Conservation (phyloP, 2,329 filamentous ascomycete genomes). For the Pseudogymnoascus sp. region DNA sequence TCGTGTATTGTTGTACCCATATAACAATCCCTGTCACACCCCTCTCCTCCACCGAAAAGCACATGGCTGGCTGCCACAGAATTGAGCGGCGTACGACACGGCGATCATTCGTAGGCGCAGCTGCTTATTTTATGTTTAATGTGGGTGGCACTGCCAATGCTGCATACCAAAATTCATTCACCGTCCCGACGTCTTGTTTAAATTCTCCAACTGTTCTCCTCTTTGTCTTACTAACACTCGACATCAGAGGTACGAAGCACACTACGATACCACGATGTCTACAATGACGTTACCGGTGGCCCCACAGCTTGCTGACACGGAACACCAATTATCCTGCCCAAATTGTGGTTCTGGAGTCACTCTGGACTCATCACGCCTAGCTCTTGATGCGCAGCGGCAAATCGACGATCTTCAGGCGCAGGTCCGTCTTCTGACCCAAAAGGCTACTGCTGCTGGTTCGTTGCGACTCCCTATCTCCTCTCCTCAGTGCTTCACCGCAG, state of each 20-base stretch:
- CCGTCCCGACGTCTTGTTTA: not conserved
- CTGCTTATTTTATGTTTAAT: constrained; percentile 7
- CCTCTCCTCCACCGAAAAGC: not conserved
- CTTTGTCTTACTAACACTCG: not conserved
- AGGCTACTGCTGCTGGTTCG: constrained; percentile 55
- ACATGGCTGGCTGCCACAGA: constrained; percentile 4
- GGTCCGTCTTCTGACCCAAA: constrained; percentile 61
- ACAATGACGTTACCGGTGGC: constrained; percentile 27
- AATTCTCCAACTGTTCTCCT: not conserved
- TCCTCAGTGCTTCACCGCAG: not conserved
- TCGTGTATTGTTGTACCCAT: not conserved
- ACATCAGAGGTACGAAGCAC: not conserved
- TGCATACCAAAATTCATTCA: not conserved
- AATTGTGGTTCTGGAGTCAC: constrained; percentile 27
- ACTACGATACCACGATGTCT: constrained; percentile 19
- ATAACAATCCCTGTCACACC: not conserved
- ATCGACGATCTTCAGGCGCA: constrained; percentile 65
- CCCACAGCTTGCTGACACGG: constrained; percentile 14
- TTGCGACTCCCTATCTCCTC: constrained; percentile 12
- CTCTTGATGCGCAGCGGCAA: constrained; percentile 42
- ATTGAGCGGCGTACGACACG: constrained; percentile 4
- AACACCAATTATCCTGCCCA: constrained; percentile 20
- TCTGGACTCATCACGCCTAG: constrained; percentile 1
- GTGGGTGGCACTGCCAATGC: not conserved
- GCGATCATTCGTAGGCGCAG: not conserved